phyloP scores from a whole-genome alignment of 495 filamentous ascomycete species.

The Cenococcum geophilum region DNA sequence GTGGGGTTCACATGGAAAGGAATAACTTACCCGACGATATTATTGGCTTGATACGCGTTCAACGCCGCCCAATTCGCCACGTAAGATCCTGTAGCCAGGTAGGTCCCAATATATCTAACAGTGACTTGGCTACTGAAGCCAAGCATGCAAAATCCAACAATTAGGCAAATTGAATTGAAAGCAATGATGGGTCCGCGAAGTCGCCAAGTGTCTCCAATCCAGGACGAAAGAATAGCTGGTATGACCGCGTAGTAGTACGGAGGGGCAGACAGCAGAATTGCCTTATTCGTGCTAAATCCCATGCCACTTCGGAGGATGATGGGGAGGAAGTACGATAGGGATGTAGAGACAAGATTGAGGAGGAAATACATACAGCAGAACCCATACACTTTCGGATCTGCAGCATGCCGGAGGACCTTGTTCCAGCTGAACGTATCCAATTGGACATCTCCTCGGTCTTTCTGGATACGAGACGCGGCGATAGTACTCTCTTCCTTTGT shows the following conservation, averaged over 20 bases:
- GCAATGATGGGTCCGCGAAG: slow-evolving; percentile 62
- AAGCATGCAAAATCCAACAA: slow-evolving; percentile 66
- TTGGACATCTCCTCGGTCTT: slow-evolving; percentile 54
- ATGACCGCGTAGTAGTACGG: slow-evolving; percentile 73
- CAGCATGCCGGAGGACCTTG: slow-evolving; percentile 55
- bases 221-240: slow-evolving; percentile 63
- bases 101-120: slow-evolving; percentile 67
- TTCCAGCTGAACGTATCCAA: slow-evolving; percentile 55
- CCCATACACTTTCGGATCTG: slow-evolving; percentile 65
- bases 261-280: slow-evolving; percentile 67
- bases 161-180: slow-evolving; percentile 68
- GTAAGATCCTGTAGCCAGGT: slow-evolving; percentile 71
- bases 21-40: slow-evolving; percentile 48
- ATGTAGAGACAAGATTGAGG: slow-evolving; percentile 64
- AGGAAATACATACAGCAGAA: slow-evolving; percentile 70
- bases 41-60: slow-evolving; percentile 66
- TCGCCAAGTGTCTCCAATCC: slow-evolving; percentile 58
- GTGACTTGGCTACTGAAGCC: slow-evolving; percentile 62
- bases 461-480: slow-evolving; percentile 35
- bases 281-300: slow-evolving; percentile 58
- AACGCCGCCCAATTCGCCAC: slow-evolving; percentile 75
- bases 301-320: slow-evolving; percentile 67
- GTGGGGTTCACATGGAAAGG: not conserved
- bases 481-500: slow-evolving; percentile 43
- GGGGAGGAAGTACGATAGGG: slow-evolving; percentile 59